These are phyloP conservation scores for Hydnum rufescens DNA, from an alignment of 768 basidiomycete species.

Conservation along the genomic window DNA sequence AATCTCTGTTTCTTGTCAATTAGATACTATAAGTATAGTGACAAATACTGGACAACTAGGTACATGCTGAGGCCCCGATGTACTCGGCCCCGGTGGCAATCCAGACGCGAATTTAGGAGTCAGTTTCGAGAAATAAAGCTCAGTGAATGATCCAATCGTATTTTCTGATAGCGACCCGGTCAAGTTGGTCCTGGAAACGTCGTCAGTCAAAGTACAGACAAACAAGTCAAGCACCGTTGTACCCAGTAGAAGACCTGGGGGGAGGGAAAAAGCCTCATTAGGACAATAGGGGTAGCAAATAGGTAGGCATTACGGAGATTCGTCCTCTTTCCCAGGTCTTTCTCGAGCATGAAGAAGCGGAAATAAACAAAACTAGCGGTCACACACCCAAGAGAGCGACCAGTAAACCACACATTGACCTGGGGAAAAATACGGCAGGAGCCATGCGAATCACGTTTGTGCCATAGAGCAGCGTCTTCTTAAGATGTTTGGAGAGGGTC, in stretches of 20 bases:
- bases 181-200: too few relatives aligned
- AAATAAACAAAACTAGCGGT: conserved; percentile 12
- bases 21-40: too few relatives aligned
- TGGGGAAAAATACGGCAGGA: background rate
- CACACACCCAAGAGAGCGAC: conserved; percentile 12
- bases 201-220: too few relatives aligned
- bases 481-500: background rate
- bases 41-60: too few relatives aligned
- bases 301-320: conserved; percentile 12
- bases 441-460: background rate
- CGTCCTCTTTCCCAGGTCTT: conserved; percentile 5
- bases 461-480: background rate
- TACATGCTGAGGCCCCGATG: too few relatives aligned
- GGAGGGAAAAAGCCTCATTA: background rate
- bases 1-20: too few relatives aligned
- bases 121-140: too few relatives aligned
- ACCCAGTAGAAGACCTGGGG: background rate
- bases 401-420: conserved; percentile 3
- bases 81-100: too few relatives aligned
- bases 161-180: too few relatives aligned
- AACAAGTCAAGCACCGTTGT: background rate
- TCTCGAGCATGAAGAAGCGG: conserved; percentile 4
- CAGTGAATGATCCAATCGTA: too few relatives aligned
- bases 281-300: conserved; percentile 11
- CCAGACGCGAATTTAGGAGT: too few relatives aligned